Evolutionary conservation across 306 rosid genomes (phyloP).

Genomic region (Mimosa bimucronata): DNA sequence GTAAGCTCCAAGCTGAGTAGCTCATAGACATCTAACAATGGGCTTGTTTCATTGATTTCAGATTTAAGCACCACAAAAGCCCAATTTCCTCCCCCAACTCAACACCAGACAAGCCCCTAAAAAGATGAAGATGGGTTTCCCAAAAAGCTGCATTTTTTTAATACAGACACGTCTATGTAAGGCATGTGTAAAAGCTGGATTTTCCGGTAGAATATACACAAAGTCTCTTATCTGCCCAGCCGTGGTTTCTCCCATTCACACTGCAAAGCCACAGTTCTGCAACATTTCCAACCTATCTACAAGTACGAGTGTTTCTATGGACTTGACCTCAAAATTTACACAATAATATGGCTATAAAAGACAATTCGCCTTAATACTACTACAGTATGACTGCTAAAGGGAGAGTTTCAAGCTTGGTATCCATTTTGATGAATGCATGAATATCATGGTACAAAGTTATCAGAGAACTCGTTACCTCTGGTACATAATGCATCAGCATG

Average conservation of each 20-base stretch:
- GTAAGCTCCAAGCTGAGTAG: background rate
- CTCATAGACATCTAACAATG: background rate
- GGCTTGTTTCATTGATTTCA: background rate
- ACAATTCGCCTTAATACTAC: background rate
- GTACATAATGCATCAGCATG: constrained; percentile 98
- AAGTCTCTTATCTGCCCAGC: too few relatives aligned
- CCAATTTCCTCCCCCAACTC: background rate
- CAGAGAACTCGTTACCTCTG: constrained; percentile 68
- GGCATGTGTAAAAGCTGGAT: background rate
- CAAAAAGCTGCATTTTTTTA: background rate
- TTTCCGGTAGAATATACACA: too few relatives aligned
- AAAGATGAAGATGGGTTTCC: background rate
- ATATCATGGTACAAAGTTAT: constrained; percentile 25
- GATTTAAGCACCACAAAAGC: background rate
- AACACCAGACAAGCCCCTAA: background rate
- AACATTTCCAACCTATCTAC: background rate
- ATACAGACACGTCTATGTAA: too few relatives aligned
- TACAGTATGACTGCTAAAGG: background rate
- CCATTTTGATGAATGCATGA: constrained; percentile 17
- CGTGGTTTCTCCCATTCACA: too few relatives aligned
- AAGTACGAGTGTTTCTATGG: background rate
- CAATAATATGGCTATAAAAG: background rate
- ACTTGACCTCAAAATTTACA: constrained; percentile 5
- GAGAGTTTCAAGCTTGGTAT: constrained; percentile 19
- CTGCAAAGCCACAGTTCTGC: too few relatives aligned